Conservation (phyloP, 1,139 yeast species). For the Schwanniomyces etchellsii region DNA sequence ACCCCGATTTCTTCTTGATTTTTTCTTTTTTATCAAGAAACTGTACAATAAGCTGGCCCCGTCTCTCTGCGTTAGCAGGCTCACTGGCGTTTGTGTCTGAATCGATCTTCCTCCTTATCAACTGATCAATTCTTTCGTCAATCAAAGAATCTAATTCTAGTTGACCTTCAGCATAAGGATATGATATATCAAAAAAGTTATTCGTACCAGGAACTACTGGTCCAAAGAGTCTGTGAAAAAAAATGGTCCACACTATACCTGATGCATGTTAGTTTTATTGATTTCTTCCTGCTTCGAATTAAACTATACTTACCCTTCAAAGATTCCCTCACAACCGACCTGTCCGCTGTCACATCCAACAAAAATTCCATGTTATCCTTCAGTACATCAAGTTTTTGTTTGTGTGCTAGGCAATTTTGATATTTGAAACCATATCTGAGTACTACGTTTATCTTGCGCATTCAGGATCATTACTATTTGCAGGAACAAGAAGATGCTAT, state of each 20-base stretch:
- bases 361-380: slow-evolving; percentile 36
- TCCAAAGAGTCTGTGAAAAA: slow-evolving; percentile 69
- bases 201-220: slow-evolving; percentile 50
- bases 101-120: slow-evolving; percentile 25
- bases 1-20: slow-evolving; percentile 33
- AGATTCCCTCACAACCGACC: slow-evolving; percentile 40
- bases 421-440: too few species aligned
- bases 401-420: too few species aligned
- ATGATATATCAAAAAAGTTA: slow-evolving; percentile 40
- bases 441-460: too few species aligned
- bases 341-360: slow-evolving; percentile 33
- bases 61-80: slow-evolving; percentile 4
- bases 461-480: too few species aligned
- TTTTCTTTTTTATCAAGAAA: slow-evolving; percentile 24
- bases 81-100: slow-evolving; percentile 1
- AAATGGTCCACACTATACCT: slow-evolving; percentile 63
- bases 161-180: slow-evolving; percentile 37
- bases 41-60: slow-evolving; percentile 22
- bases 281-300: too few species aligned
- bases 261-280: too few species aligned
- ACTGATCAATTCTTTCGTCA: slow-evolving; percentile 33
- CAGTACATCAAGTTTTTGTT: too few species aligned
- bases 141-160: slow-evolving; percentile 42
- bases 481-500: too few species aligned
- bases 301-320: slow-evolving; percentile 40